Evolutionary conservation across 83 land plant genomes (phyloP), one percentile per base, ranked within the genome.

Genomic region (Isoetes engelmannii): DNA sequence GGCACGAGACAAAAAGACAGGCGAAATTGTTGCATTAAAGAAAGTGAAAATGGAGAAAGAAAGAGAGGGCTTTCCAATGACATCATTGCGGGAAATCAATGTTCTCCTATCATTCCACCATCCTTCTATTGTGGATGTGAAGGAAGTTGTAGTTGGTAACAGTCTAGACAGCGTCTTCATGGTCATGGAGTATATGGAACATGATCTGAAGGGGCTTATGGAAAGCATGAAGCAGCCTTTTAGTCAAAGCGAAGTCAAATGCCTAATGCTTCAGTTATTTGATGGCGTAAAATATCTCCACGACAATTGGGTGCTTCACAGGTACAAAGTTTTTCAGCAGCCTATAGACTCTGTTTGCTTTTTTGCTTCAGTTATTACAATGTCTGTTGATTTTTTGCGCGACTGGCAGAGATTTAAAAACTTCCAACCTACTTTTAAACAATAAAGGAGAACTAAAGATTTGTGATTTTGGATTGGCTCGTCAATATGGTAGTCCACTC

Each of bases 101-200:
- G 85, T 95, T 41, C 70, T 95, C 7, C 62, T 89, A 10, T 95
- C 99, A 1, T 79, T 91, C 69, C 79, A 87, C 67, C 94, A 95
- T 69, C 89, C 87, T 4, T 95, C 92, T 9, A 74, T 92, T 50
- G 97, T 95, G 15, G 83, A 85, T 83, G 89, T 91, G 28, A 95
- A 95, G 74, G 99, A 95, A 74, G 94, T 95, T 63, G 99, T 88
- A 9, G 84, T 89, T 5, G 99, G 85, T 9, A 85, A 82, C 67
- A 81, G 64, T 61, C 65, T 85, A 47, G 94, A 91, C 63, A 81
- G 79, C 57, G 82, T 95, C 60, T 95, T 79, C 49, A 92, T 92
- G 97, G 99, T 87, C 7, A 95, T 95, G 99, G 99, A 95, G 75
- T 92, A 95, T 71, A 95, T 95, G 99, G 97, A 91, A 48, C 97